These are phyloP conservation scores for Henckelia pumila DNA, from an alignment of 257 asterid genomes.

Conservation along the genomic window DNA sequence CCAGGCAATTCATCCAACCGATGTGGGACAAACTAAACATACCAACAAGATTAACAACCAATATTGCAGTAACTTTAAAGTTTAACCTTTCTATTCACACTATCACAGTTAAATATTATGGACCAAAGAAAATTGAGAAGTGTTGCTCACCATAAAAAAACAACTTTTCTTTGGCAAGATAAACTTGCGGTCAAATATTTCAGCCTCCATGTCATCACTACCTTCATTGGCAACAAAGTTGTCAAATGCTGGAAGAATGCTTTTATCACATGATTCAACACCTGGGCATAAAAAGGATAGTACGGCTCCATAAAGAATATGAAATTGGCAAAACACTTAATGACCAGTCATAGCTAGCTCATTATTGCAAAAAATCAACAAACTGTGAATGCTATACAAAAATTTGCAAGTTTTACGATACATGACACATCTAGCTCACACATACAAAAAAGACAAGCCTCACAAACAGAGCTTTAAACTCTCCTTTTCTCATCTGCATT, in stretches of 20 bases:
- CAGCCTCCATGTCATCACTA: slow-evolving; percentile 57
- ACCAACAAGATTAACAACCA: no score
- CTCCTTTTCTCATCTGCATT: not conserved
- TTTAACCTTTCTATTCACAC: no score
- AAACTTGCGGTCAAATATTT: slow-evolving; percentile 50
- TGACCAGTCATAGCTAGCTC: not conserved
- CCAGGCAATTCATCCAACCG: no score
- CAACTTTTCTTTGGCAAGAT: slow-evolving; percentile 69
- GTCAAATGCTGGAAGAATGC: slow-evolving; percentile 46
- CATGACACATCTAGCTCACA: slow-evolving; percentile 3
- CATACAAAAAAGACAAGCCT: not conserved
- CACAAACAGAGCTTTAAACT: not conserved
- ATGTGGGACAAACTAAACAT: no score
- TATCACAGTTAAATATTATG: no score
- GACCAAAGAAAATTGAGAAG: not conserved
- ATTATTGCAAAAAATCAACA: slow-evolving; percentile 3
- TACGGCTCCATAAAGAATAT: slow-evolving; percentile 8
- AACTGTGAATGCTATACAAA: not conserved
- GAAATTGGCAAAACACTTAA: not conserved
- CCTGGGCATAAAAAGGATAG: slow-evolving; percentile 38
- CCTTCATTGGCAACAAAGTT: slow-evolving; percentile 52
- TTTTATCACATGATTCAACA: slow-evolving; percentile 27
- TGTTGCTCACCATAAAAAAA: slow-evolving; percentile 66
- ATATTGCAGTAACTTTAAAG: no score
- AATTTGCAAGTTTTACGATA: not conserved